Evolutionary conservation across 352 stramenopile species (phyloP).

Genomic region (Phytophthora melonis): DNA sequence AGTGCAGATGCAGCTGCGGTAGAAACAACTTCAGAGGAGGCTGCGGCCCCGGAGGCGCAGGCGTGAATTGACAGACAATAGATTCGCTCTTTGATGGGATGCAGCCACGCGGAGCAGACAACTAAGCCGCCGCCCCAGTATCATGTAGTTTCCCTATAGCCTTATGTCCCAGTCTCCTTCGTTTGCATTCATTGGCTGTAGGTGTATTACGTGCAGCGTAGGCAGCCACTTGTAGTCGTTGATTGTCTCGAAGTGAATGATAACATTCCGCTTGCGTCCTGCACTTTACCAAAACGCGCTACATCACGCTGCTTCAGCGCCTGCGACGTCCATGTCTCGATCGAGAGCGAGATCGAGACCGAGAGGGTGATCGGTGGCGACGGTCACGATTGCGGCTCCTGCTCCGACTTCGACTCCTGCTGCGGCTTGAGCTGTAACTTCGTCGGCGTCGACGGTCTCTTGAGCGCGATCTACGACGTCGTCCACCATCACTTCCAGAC

Average conservation of each 20-base stretch:
- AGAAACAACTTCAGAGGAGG: conserved; percentile 43
- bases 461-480: conserved; percentile 19
- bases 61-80: conserved; percentile 58
- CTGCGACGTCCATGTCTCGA: conserved; percentile 24
- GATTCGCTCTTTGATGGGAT: conserved; percentile 48
- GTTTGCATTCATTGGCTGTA: conserved; percentile 4
- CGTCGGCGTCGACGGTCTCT: conserved; percentile 18
- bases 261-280: background rate
- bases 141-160: conserved; percentile 45
- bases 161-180: conserved; percentile 24
- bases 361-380: conserved; percentile 34
- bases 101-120: conserved; percentile 28
- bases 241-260: conserved; percentile 1
- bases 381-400: conserved; percentile 20
- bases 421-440: conserved; percentile 31
- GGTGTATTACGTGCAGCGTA: background rate
- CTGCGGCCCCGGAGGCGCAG: conserved; percentile 40
- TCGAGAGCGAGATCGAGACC: conserved; percentile 42
- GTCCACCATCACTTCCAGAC: conserved; percentile 20
- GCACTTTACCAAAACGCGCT: background rate
- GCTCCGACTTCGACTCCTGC: conserved; percentile 42
- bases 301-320: conserved; percentile 19
- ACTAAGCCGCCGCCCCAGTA: conserved; percentile 38
- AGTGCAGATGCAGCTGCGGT: conserved; percentile 41
- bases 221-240: too few species aligned